Evolutionary conservation across 331 rosid species (phyloP).

Genomic region (Arachis monticola): DNA sequence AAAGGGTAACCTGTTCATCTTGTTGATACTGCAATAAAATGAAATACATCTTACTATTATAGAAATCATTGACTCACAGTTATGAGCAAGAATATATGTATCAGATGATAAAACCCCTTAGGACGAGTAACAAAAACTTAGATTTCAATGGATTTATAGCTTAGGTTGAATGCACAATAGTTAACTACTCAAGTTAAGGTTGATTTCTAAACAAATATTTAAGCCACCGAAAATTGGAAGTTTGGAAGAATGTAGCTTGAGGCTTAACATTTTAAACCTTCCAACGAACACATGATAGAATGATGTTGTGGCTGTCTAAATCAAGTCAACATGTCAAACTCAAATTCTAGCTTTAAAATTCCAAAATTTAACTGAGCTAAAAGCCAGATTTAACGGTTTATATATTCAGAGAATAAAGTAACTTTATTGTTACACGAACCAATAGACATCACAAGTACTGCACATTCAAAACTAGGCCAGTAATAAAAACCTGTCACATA

Average conservation of each 20-base stretch:
- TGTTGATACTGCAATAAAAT: slow-evolving; percentile 69
- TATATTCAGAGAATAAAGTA: too few species aligned
- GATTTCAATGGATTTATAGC: neutral
- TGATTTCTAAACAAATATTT: slow-evolving; percentile 19
- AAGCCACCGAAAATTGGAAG: neutral
- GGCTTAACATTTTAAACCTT: slow-evolving; percentile 9
- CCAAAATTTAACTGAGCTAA: too few species aligned
- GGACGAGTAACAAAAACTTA: neutral
- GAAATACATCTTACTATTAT: slow-evolving; percentile 32
- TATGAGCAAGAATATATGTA: neutral
- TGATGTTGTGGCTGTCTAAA: neutral
- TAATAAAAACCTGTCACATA: neutral
- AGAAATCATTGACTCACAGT: slow-evolving; percentile 11
- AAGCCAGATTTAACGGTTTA: too few species aligned
- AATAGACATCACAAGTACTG: neutral
- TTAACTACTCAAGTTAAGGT: neutral
- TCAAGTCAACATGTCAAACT: neutral
- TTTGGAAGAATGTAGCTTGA: neutral
- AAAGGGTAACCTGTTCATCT: slow-evolving; percentile 77
- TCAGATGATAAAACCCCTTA: slow-evolving; percentile 23
- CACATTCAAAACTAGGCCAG: neutral
- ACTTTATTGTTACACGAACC: neutral
- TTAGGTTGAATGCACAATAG: neutral
- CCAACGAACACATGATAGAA: neutral
- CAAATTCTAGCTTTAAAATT: neutral